Percentiles rank a stretch among this genome's conserved stretches.
Evolutionary conservation across 345 rosid species (phyloP).

Genomic region (Aegle marmelos): DNA sequence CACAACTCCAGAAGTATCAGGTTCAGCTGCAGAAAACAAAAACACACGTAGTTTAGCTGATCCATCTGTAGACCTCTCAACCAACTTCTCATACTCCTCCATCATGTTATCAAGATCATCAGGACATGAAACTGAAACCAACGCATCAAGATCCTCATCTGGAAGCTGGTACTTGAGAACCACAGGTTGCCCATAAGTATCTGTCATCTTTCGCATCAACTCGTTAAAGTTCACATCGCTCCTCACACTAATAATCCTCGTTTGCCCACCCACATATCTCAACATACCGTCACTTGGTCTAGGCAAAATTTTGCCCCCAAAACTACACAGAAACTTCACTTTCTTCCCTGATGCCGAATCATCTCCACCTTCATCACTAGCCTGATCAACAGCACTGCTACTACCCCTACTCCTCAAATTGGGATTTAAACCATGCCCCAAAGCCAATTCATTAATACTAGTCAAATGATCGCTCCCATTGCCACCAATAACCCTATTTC

Average conservation of each 20-base stretch:
- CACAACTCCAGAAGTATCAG: conserved; percentile 41
- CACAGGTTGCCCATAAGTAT: conserved; percentile 48
- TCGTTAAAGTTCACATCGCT: conserved; percentile 53
- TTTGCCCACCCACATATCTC: conserved; percentile 78
- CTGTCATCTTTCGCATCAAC: conserved; percentile 53
- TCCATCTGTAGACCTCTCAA: conserved; percentile 59
- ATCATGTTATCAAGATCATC: conserved; percentile 85
- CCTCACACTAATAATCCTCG: conserved; percentile 57
- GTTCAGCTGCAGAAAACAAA: conserved; percentile 52
- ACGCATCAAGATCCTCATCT: conserved; percentile 80
- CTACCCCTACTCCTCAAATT: conserved; percentile 29
- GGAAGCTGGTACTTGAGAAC: conserved; percentile 78
- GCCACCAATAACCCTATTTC: conserved; percentile 27
- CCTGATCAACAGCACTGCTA: conserved; percentile 37
- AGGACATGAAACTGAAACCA: conserved; percentile 66
- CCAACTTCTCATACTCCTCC: conserved; percentile 74
- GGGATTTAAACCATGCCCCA: conserved; percentile 5
- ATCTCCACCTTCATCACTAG: conserved; percentile 58
- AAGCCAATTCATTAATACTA: conserved; percentile 21
- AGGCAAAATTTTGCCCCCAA: conserved; percentile 75
- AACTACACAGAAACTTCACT: conserved; percentile 69
- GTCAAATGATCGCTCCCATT: conserved; percentile 19
- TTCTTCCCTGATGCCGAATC: conserved; percentile 52
- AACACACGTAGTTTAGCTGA: conserved; percentile 72
- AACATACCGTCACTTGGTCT: conserved; percentile 74